Evolutionary conservation across 2,329 filamentous ascomycete species (phyloP).

Genomic region (Zarea fungicola): DNA sequence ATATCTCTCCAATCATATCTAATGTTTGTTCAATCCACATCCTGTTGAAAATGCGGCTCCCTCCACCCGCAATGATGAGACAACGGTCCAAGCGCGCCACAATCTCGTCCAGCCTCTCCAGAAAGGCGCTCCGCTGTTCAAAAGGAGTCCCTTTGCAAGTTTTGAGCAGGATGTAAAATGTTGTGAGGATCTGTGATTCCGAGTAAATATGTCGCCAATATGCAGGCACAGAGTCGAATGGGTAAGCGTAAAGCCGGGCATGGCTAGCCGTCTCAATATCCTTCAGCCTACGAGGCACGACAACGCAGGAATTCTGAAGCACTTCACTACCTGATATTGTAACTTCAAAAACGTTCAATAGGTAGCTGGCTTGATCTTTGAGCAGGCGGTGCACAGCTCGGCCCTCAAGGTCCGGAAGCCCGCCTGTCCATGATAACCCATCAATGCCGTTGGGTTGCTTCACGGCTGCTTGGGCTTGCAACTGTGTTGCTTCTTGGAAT

Average conservation of each 20-base stretch:
- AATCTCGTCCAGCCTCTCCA: slow-evolving; percentile 42
- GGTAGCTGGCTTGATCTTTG: slow-evolving; percentile 22
- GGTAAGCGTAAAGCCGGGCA: slow-evolving; percentile 63
- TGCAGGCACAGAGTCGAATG: slow-evolving; percentile 59
- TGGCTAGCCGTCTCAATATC: slow-evolving; percentile 56
- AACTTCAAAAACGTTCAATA: slow-evolving; percentile 21
- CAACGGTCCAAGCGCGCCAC: slow-evolving; percentile 69
- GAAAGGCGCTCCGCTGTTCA: slow-evolving; percentile 14
- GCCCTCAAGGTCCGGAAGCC: not conserved
- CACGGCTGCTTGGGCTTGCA: not conserved
- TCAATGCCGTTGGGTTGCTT: not conserved
- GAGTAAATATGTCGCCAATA: slow-evolving; percentile 69
- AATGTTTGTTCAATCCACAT: slow-evolving; percentile 49
- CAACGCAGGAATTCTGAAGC: slow-evolving; percentile 4
- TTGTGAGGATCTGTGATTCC: slow-evolving; percentile 62
- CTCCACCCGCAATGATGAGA: slow-evolving; percentile 67
- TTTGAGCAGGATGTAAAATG: slow-evolving; percentile 33
- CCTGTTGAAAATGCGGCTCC: slow-evolving; percentile 43
- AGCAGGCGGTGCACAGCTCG: slow-evolving; percentile 24
- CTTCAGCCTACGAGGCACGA: slow-evolving; percentile 41
- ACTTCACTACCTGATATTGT: slow-evolving; percentile 3
- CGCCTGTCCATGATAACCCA: not conserved
- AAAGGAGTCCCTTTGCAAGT: slow-evolving; percentile 1
- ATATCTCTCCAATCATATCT: slow-evolving; percentile 32
- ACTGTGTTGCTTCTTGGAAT: not conserved